phyloP scores from a whole-genome alignment of 352 stramenopile genomes.

The Phytophthora cactorum region DNA sequence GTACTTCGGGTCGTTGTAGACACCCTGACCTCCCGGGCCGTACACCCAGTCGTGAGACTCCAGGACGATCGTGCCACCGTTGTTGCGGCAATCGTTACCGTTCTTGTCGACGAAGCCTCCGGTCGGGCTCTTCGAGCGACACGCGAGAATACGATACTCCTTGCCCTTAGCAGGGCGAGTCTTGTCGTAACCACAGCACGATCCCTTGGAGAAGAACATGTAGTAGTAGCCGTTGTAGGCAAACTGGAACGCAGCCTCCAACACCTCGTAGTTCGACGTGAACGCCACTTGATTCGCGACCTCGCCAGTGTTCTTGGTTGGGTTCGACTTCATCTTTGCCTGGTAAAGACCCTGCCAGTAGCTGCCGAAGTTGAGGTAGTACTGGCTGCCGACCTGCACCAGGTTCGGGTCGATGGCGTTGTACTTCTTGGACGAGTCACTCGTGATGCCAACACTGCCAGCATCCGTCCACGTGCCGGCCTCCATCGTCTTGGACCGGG shows the following conservation, averaged over 20 bases:
- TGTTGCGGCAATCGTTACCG: slow-evolving; percentile 41
- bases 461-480: slow-evolving; percentile 43
- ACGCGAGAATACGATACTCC: slow-evolving; percentile 56
- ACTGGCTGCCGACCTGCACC: slow-evolving; percentile 36
- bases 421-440: slow-evolving; percentile 47
- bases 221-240: slow-evolving; percentile 49
- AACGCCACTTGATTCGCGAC: slow-evolving; percentile 35
- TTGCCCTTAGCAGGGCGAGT: slow-evolving; percentile 41
- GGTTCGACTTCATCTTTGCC: slow-evolving; percentile 32
- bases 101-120: slow-evolving; percentile 49
- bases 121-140: slow-evolving; percentile 47
- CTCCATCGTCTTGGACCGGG: slow-evolving; percentile 54
- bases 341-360: slow-evolving; percentile 50
- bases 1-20: slow-evolving; percentile 52
- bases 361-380: slow-evolving; percentile 59
- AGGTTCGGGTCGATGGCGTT: slow-evolving; percentile 64
- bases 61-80: slow-evolving; percentile 50
- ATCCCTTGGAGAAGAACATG: slow-evolving; percentile 51
- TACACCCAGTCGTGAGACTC: slow-evolving; percentile 52
- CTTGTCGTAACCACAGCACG: slow-evolving; percentile 45
- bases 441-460: slow-evolving; percentile 42
- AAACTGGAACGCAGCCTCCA: slow-evolving; percentile 52
- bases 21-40: slow-evolving; percentile 51
- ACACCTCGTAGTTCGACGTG: slow-evolving; percentile 38
- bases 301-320: slow-evolving; percentile 21